Evolutionary conservation across 2,329 filamentous ascomycete species (phyloP).

Genomic region (Alternaria sp.): DNA sequence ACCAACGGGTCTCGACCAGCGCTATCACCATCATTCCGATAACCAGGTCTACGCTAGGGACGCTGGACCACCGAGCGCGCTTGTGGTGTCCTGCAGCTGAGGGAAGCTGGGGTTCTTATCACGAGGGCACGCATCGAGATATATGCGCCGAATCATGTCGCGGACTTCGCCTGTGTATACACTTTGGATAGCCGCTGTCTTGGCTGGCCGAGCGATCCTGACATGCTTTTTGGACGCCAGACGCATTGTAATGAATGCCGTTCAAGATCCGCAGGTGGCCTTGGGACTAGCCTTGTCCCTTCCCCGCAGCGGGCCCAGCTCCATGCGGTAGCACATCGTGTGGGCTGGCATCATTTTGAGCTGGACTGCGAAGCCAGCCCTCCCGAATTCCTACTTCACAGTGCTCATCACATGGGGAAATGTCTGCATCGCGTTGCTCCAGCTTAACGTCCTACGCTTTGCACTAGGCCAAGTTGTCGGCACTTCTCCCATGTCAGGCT

Average conservation of each 20-base stretch:
- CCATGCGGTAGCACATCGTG: slow-evolving; percentile 14
- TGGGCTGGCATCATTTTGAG: not conserved
- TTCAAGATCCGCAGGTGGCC: slow-evolving; percentile 2
- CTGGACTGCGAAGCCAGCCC: not conserved
- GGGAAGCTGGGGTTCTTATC: slow-evolving; percentile 23
- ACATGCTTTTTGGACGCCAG: not conserved
- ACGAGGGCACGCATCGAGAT: slow-evolving; percentile 20
- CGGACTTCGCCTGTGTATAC: slow-evolving; percentile 33
- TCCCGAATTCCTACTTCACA: not conserved
- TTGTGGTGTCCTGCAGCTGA: slow-evolving; percentile 21
- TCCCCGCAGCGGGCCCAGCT: slow-evolving; percentile 16
- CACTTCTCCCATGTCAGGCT: not conserved
- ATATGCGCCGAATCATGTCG: slow-evolving; percentile 19
- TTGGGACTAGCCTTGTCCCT: slow-evolving; percentile 6
- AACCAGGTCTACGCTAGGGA: slow-evolving; percentile 32
- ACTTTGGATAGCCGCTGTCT: slow-evolving; percentile 2
- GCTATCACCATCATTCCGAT: slow-evolving; percentile 25
- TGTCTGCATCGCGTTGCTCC: not conserved
- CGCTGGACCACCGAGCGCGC: slow-evolving; percentile 18
- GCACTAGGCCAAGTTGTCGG: not conserved
- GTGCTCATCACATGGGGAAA: not conserved
- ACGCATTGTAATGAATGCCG: not conserved
- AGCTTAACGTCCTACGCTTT: not conserved
- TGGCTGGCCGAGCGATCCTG: not conserved
- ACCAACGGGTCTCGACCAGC: slow-evolving; percentile 13